Conservation (phyloP, 345 rosid genomes). For the Erysimum cheiranthoides region DNA sequence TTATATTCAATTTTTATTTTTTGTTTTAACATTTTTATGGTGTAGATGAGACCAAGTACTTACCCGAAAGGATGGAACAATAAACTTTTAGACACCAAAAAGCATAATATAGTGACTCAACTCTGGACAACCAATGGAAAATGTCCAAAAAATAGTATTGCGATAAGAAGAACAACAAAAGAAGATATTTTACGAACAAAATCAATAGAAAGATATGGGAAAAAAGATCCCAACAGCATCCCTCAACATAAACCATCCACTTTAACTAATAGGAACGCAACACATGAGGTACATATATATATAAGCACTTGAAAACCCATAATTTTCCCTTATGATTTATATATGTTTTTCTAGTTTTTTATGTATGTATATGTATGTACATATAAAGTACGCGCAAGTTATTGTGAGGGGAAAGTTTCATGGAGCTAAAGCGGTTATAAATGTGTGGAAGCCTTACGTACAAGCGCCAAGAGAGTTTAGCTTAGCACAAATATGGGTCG, state of each 20-base stretch:
- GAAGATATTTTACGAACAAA: slow-evolving; percentile 1
- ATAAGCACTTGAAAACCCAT: too few relatives aligned
- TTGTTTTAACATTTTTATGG: background rate
- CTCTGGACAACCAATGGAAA: background rate
- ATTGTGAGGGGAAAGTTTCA: background rate
- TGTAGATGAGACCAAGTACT: slow-evolving; percentile 24
- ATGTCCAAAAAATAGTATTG: slow-evolving; percentile 8
- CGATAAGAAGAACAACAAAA: slow-evolving; percentile 20
- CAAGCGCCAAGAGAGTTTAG: slow-evolving; percentile 11
- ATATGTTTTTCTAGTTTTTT: too few relatives aligned
- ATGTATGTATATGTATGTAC: background rate
- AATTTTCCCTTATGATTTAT: too few relatives aligned
- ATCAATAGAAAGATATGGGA: background rate
- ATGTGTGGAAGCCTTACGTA: slow-evolving; percentile 18
- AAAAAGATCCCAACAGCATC: background rate
- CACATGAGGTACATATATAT: background rate
- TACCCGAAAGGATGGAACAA: background rate
- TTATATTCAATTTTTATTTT: background rate
- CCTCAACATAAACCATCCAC: background rate
- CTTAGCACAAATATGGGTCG: slow-evolving; percentile 22
- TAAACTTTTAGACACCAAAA: background rate
- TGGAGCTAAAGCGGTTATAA: background rate
- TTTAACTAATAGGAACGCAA: background rate
- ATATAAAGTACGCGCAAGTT: slow-evolving; percentile 9
- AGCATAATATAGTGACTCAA: background rate